A percentile compares a stretch with the other conserved stretches of the same genome.
Evolutionary conservation across 164 flowering plant genomes (phyloP).

Genomic region (Pachysandra terminalis): DNA sequence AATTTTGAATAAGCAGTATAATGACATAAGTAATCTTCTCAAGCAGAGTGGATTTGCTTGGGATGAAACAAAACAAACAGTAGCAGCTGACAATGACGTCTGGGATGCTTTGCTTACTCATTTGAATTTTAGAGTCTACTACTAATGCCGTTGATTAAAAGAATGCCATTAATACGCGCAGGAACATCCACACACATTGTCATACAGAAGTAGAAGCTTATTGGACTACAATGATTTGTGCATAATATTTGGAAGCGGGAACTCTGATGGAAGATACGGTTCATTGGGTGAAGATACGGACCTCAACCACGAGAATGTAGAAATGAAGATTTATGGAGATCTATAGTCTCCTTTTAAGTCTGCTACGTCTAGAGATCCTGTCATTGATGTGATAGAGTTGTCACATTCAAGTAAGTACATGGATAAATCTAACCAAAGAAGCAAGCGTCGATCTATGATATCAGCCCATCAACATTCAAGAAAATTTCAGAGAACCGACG

Average conservation of each 20-base stretch:
- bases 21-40: too few species aligned
- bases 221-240: constrained; percentile 17
- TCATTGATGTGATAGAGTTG: not conserved
- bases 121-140: not conserved
- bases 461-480: constrained; percentile 5
- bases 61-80: too few species aligned
- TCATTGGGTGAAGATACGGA: constrained; percentile 21
- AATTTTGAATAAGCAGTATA: too few species aligned
- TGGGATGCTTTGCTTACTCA: too few species aligned
- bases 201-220: constrained; percentile 23
- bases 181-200: constrained; percentile 39
- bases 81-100: too few species aligned
- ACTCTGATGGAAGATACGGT: constrained; percentile 13
- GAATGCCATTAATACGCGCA: constrained; percentile 19
- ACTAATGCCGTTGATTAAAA: not conserved
- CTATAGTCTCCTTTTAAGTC: not conserved
- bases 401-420: too few species aligned
- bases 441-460: constrained; percentile 23
- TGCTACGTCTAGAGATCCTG: not conserved
- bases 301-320: constrained; percentile 7
- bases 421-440: too few species aligned
- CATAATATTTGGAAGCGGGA: constrained; percentile 15
- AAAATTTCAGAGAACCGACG: constrained; percentile 23
- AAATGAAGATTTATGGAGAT: constrained; percentile 13
- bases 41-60: too few species aligned